Evolutionary conservation across 2,329 filamentous ascomycete genomes (phyloP).

Genomic region (Aureobasidium sp.): DNA sequence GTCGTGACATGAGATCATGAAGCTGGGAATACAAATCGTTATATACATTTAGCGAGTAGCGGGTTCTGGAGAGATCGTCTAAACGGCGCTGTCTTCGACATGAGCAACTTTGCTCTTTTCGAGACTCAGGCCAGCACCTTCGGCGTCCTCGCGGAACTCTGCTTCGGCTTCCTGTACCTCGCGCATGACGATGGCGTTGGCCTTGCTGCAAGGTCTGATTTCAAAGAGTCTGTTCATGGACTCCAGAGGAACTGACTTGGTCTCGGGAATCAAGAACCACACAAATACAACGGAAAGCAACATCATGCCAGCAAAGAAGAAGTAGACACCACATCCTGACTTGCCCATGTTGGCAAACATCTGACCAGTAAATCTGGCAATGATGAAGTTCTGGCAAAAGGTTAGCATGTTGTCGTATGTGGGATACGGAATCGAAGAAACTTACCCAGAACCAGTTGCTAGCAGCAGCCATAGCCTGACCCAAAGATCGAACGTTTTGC

Average conservation of each 20-base stretch:
- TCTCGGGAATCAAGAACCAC: constrained; percentile 39
- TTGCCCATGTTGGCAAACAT: constrained; percentile 46
- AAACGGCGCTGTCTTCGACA: not conserved
- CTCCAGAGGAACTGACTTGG: constrained; percentile 41
- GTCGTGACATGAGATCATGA: not conserved
- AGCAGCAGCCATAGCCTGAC: constrained; percentile 28
- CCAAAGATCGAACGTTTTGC: constrained; percentile 32
- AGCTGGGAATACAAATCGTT: not conserved
- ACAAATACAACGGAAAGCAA: constrained; percentile 39
- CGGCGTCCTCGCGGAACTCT: constrained; percentile 11
- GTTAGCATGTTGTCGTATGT: not conserved
- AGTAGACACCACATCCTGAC: constrained; percentile 34
- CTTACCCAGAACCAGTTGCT: constrained; percentile 27
- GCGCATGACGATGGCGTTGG: constrained; percentile 34
- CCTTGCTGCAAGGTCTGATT: constrained; percentile 36
- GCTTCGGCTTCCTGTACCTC: constrained; percentile 21
- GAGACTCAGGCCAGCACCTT: constrained; percentile 4
- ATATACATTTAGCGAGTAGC: not conserved
- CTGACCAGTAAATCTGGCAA: constrained; percentile 33
- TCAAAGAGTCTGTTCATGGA: constrained; percentile 42
- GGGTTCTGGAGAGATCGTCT: not conserved
- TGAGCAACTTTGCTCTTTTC: constrained; percentile 9
- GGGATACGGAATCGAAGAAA: not conserved
- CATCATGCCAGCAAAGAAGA: constrained; percentile 45
- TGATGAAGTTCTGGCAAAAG: constrained; percentile 27